A percentile compares a stretch with the other conserved stretches of the same genome.
Evolutionary conservation across 441 rosid genomes (phyloP).

Genomic region (California macrophylla): DNA sequence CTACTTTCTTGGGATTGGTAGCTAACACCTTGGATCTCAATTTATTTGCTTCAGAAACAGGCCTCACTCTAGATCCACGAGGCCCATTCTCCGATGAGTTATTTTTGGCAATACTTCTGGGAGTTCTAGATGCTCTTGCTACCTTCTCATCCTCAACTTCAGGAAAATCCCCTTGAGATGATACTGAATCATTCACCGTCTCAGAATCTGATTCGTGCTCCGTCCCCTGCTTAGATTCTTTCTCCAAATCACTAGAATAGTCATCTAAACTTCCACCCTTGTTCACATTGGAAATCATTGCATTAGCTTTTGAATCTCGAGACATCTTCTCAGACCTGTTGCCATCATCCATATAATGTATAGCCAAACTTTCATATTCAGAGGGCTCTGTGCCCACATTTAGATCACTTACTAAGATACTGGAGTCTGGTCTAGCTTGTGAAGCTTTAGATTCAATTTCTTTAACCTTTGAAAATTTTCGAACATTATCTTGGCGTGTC

Average conservation of each 20-base stretch:
- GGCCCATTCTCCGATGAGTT: conserved; percentile 33
- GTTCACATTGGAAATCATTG: conserved; percentile 16
- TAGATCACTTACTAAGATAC: conserved; percentile 33
- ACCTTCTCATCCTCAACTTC: conserved; percentile 45
- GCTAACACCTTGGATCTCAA: conserved; percentile 28
- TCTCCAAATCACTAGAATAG: conserved; percentile 35
- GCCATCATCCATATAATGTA: conserved; percentile 48
- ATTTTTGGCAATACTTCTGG: conserved; percentile 26
- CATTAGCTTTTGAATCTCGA: conserved; percentile 24
- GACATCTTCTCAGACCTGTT: conserved; percentile 39
- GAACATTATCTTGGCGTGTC: conserved; percentile 25
- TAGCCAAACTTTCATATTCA: conserved; percentile 40
- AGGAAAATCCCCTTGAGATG: conserved; percentile 53
- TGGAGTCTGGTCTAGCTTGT: conserved; percentile 26
- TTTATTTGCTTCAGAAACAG: conserved; percentile 29
- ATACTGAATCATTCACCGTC: conserved; percentile 42
- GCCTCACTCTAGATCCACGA: conserved; percentile 24
- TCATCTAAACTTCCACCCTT: conserved; percentile 30
- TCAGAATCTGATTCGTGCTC: conserved; percentile 51
- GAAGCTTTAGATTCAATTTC: conserved; percentile 31
- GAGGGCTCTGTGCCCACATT: conserved; percentile 37
- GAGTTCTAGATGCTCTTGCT: conserved; percentile 27
- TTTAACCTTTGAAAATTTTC: conserved; percentile 26
- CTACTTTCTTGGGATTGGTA: conserved; percentile 31
- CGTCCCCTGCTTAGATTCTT: conserved; percentile 32